Evolutionary conservation across 1,139 yeast species (phyloP), one percentile per base, ranked within the genome.

Genomic region (Zygosaccharomyces pseudobailii): DNA sequence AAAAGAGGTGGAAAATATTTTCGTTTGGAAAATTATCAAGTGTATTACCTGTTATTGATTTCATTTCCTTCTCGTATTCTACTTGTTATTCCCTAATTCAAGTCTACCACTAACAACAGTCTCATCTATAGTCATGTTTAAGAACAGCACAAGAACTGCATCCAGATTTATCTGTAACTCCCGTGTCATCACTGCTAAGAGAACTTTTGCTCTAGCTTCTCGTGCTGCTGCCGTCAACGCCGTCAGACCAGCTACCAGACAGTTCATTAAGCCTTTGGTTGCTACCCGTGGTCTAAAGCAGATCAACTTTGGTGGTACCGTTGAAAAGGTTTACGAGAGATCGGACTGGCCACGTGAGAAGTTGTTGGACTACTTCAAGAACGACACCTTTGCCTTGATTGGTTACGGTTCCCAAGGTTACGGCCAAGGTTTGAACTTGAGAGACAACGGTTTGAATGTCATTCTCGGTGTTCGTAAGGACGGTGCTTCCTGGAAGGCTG

Each of bases 401-500:
- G 98, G 98, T 75, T 92, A 92, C 82, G 98, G 98, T 70, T 92
- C 98, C 62, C 98, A 92, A 79, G 98, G 98, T 76, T 92, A 92
- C 80, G 98, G 98, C 71, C 98, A 92, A 80, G 97, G 97, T 75
- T 84, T 92, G 67, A 92, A 92, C 89, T 77, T 92, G 79, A 87
- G 98, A 79, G 98, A 92, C 80, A 90, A 92, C 68, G 98, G 98
- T 72, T 74, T 92, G 68, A 92, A 92, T 72, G 98, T 92, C 65
- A 87, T 92, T 71, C 79, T 92, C 62, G 98, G 98, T 82, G 98
- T 92, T 66, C 85, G 98, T 77, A 88, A 92, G 80, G 75, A 87
- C 69, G 98, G 98, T 79, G 94, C 96, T 63, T 92, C 98, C 54
- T 92, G 98, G 98, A 89, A 90, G 79, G 96, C 96, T 63, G 98